A percentile compares a stretch with the other conserved stretches of the same genome.
Conservation (phyloP, 768 basidiomycete species). For the Mycena rosella region DNA sequence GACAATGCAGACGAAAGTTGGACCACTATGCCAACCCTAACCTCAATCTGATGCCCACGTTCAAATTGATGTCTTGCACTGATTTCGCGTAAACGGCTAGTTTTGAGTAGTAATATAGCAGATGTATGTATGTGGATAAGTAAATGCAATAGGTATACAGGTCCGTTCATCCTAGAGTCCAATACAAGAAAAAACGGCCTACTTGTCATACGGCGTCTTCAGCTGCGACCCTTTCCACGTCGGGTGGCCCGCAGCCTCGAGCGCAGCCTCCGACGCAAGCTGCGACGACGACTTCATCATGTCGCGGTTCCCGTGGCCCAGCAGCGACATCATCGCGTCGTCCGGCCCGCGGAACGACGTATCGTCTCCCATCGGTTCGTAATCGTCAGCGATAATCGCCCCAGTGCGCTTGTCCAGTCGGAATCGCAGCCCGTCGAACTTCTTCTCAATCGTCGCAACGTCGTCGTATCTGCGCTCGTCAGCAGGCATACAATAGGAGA, state of each 20-base stretch:
- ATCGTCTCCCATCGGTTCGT: conserved; percentile 41
- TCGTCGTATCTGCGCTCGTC: conserved; percentile 58
- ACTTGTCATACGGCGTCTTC: conserved; percentile 28
- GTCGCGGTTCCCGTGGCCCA: conserved; percentile 40
- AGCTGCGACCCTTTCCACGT: conserved; percentile 16
- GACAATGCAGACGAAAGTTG: conserved; percentile 4
- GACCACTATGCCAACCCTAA: background rate
- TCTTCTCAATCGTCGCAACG: conserved; percentile 56
- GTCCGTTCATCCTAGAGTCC: conserved; percentile 17
- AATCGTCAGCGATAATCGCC: conserved; percentile 71
- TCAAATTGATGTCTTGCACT: background rate
- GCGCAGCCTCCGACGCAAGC: conserved; percentile 38
- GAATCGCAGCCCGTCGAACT: conserved; percentile 66
- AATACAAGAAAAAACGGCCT: background rate
- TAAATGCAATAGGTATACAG: conserved; percentile 19
- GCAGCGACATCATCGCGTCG: conserved; percentile 54
- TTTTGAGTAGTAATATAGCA: background rate
- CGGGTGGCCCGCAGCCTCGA: conserved; percentile 28
- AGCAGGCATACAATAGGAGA: background rate
- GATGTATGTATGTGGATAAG: conserved; percentile 15
- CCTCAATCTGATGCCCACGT: background rate
- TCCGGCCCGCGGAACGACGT: conserved; percentile 46
- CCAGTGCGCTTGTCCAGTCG: conserved; percentile 69
- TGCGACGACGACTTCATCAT: conserved; percentile 42
- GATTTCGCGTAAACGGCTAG: too few relatives aligned